Percentiles rank a stretch among this genome's conserved stretches.
phyloP scores from a whole-genome alignment of 192 early-diverging fungal species.

The Paraglomus occultum region DNA sequence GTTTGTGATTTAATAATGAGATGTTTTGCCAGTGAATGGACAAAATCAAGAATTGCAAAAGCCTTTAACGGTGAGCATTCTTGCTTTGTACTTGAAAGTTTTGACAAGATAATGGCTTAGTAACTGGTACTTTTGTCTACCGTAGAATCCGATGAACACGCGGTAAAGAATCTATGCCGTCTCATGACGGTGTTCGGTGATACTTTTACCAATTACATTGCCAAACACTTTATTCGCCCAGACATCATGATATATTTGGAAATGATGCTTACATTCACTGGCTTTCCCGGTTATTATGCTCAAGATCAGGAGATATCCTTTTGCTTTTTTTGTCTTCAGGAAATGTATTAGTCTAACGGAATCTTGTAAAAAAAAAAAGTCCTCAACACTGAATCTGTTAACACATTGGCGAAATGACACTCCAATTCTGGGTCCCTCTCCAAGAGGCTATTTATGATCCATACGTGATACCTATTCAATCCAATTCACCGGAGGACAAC shows the following conservation, averaged over 20 bases:
- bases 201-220: constrained; percentile 54
- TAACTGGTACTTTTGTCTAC: background rate
- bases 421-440: constrained; percentile 71
- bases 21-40: constrained; percentile 51
- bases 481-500: constrained; percentile 15
- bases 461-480: constrained; percentile 34
- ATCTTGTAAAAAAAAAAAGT: too few species aligned
- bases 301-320: constrained; percentile 56
- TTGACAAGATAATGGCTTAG: background rate
- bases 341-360: too few species aligned
- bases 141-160: constrained; percentile 50
- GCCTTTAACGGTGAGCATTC: constrained; percentile 38
- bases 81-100: background rate
- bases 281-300: constrained; percentile 67
- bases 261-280: constrained; percentile 64
- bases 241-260: constrained; percentile 45
- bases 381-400: background rate
- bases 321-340: background rate
- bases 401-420: constrained; percentile 60
- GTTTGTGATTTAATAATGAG: constrained; percentile 45
- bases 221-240: constrained; percentile 38
- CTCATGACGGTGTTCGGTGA: constrained; percentile 58
- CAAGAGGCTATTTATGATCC: constrained; percentile 67
- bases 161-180: constrained; percentile 43
- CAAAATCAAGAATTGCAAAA: constrained; percentile 39